These are phyloP conservation scores for Saturnispora quitensis DNA, from an alignment of 805 yeast species.

Conservation along the genomic window DNA sequence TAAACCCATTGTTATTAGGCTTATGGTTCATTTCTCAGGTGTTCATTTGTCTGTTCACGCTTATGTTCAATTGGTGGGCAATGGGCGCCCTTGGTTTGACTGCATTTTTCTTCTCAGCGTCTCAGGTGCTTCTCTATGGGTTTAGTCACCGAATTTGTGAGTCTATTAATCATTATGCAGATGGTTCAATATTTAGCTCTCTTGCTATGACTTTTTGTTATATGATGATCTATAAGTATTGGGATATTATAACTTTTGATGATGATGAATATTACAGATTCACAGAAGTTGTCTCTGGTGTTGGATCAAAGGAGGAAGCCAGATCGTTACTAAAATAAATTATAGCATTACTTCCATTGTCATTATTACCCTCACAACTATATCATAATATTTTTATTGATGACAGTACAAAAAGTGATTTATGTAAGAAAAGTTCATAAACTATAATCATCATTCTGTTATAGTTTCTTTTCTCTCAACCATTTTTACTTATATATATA, in stretches of 20 bases:
- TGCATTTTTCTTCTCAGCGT: constrained; percentile 62
- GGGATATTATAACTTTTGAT: constrained; percentile 94
- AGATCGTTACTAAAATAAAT: constrained; percentile 6
- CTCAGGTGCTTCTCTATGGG: constrained; percentile 71
- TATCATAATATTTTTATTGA: not conserved
- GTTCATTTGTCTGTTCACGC: constrained; percentile 53
- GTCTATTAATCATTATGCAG: constrained; percentile 74
- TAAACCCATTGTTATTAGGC: constrained; percentile 59
- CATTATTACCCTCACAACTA: not conserved
- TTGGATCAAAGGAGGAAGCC: constrained; percentile 14
- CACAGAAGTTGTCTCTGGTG: constrained; percentile 21
- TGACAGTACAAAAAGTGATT: not conserved
- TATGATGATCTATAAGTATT: constrained; percentile 93
- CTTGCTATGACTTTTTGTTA: constrained; percentile 69
- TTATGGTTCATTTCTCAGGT: constrained; percentile 61
- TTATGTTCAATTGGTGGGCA: constrained; percentile 73
- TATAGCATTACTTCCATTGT: not conserved
- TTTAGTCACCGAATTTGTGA: constrained; percentile 60
- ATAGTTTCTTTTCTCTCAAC: not conserved
- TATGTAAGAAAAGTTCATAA: not conserved
- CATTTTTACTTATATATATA: not conserved
- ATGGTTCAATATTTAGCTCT: constrained; percentile 81
- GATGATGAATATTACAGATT: constrained; percentile 70
- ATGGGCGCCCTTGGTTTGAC: constrained; percentile 74
- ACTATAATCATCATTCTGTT: not conserved